Base-by-base conservation (phyloP, 108 stramenopile genomes). In the Nannochloropsis gaditana region DNA sequence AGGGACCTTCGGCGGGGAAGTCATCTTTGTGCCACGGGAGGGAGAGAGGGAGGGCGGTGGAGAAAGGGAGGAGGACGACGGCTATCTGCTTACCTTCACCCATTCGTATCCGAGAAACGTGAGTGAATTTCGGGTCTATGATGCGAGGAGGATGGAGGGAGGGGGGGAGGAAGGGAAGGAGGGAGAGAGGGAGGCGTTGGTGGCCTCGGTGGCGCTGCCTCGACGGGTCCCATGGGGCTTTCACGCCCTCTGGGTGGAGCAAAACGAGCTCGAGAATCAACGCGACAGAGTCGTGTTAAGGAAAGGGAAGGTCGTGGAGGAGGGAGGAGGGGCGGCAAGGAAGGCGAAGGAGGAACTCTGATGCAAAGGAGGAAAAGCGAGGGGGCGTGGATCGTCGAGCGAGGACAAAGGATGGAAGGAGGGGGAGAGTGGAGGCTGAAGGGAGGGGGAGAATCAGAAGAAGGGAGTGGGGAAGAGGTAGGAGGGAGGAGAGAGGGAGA, bases 11-110 rank as follows among this genome's bases (percentile, higher is more conserved):
- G 47, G 47, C 11, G 91, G 99, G 98, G 90, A 90, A 94, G 41
- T 96, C 95, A 84, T 97, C 96, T 94, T 97, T 98, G 91, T 96
- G 96, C 41, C 99, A 98, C 90, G 85, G 21, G 43, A 42, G 47
- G 47, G 47, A 10, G 47, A 1, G 47, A 0, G 15, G 47, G 47
- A 50, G 47, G 47, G 1, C 10, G 47, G 47, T 0, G 47, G 15
- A 1, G 47, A 50, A 1, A 15, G 47, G 11, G 47, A n/a, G 59
- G 59, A 73, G 59, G 59, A 73, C 6, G 59, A 73, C 3, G 59
- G 59, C 19, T 73, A 6, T 73, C 0, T 73, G 59, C 59, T 73
- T 15, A 73, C 59, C 19, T 73, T 73, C n/a, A n/a, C n/a, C 19
- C 59, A 73, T 73, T 73, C 59, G 4, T 73, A 73, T n/a, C 5